Base-by-base conservation (phyloP, 2,329 filamentous ascomycete genomes). In the Claviceps sp. region DNA sequence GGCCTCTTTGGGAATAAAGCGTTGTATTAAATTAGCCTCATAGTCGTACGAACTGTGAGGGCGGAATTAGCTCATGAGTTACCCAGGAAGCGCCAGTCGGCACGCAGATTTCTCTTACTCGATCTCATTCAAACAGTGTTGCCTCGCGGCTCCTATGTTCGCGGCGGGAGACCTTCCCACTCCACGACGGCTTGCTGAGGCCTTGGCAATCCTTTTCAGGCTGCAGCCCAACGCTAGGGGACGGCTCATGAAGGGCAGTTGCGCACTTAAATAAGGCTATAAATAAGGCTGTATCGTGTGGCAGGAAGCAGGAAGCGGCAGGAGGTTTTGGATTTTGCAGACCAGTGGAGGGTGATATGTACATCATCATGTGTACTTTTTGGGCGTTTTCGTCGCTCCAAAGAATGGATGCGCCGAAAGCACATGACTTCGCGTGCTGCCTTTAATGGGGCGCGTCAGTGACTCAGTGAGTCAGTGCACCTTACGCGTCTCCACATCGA, bases 1-100 rank as follows among this genome's bases (percentile, higher is more conserved):
- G 13, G 85, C 77, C 34, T 83, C 76, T 3, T 73, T 73, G 1
- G 88, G 89, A 55, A 96, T 79, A 69, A 96, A 95, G 55, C 87
- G 84, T 57, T 87, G 84, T 54, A 96, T 81, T 38, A 93, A 78
- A 65, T 88, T 88, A 16, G 93, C 89, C 56, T 94, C 87, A 52
- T 89, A 85, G 68, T 98, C 93, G 68, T 88, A 88, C 66, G 84
- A 85, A 66, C 89, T 94, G 59, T 18, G 26, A 11, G 24, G 6
- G 13, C 22, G 3, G 30, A 6, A 9, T 26, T 37, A 24, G 8
- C 30, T 9, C 18, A 16, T 16, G 14, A 1, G 2, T 8, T 1
- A 5, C 1, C 7, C 8, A 1, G n/a, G 5, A 11, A 20, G 26
- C 26, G 16, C 24, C 5, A 22, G 14, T 11, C 43, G 14, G 14